Percentiles rank a stretch among this genome's conserved stretches.
phyloP scores from a whole-genome alignment of 2,329 filamentous ascomycete species.

The Aspergillus brunneoviolaceus region DNA sequence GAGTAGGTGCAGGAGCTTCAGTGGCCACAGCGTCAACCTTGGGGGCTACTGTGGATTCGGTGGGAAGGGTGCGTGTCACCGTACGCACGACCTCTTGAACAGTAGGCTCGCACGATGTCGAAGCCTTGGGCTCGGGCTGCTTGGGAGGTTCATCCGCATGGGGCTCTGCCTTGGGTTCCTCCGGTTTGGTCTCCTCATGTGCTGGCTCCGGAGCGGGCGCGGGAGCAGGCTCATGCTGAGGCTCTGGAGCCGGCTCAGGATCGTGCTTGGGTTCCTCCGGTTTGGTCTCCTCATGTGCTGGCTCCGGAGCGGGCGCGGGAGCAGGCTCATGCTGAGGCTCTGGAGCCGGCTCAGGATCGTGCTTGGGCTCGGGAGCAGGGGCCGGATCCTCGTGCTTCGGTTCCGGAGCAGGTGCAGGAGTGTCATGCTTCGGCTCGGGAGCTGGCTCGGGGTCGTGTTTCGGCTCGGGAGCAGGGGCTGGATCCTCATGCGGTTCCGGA shows the following conservation, averaged over 20 bases:
- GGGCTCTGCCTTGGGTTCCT: neutral
- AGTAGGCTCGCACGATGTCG: conserved; percentile 1
- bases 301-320: neutral
- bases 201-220: neutral
- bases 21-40: neutral
- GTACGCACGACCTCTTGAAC: conserved; percentile 28
- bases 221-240: no score
- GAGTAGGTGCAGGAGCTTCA: neutral
- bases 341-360: neutral
- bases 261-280: no score
- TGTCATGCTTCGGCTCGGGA: neutral
- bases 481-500: neutral
- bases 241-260: no score
- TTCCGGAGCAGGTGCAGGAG: neutral
- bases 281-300: neutral
- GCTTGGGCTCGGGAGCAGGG: neutral
- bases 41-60: neutral
- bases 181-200: neutral
- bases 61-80: conserved; percentile 25
- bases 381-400: neutral
- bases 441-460: neutral
- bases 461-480: neutral
- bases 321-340: no score
- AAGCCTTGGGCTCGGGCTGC: neutral
- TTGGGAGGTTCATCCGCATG: neutral